Conservation (phyloP, 2,329 filamentous ascomycete species). For the Sporothrix mexicana region DNA sequence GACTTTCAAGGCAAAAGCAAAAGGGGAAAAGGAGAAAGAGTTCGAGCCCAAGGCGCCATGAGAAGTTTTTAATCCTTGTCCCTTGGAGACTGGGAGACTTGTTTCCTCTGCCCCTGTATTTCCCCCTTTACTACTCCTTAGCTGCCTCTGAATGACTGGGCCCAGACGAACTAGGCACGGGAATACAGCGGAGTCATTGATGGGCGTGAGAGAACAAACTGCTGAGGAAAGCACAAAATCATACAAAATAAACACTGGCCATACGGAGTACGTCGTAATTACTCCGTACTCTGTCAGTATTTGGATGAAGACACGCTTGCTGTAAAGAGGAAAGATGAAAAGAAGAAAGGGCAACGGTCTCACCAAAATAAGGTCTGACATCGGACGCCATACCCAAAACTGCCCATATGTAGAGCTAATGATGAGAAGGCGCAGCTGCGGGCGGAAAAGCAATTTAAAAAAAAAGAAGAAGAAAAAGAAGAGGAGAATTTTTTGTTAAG, state of each 20-base stretch:
- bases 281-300: too few species aligned
- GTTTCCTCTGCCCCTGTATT: neutral
- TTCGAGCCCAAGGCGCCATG: neutral
- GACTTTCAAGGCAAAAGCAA: too few species aligned
- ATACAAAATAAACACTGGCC: neutral
- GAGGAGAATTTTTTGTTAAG: neutral
- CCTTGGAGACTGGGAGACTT: neutral
- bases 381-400: neutral
- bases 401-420: slow-evolving; percentile 9
- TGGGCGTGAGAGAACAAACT: neutral
- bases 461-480: neutral
- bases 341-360: neutral
- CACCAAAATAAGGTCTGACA: neutral
- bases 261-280: too few species aligned
- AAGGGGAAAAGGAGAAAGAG: neutral
- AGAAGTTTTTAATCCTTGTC: neutral
- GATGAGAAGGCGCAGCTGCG: slow-evolving; percentile 3
- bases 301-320: too few species aligned
- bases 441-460: neutral
- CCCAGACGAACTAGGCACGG: slow-evolving; percentile 18
- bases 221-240: neutral
- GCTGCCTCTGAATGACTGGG: neutral
- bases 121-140: neutral
- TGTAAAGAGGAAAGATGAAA: neutral
- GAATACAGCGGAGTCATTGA: slow-evolving; percentile 16